These are phyloP conservation scores for Sphagnum tenellum DNA, from an alignment of 225 moss, liverwort and hornwort genomes.

Conservation along the genomic window DNA sequence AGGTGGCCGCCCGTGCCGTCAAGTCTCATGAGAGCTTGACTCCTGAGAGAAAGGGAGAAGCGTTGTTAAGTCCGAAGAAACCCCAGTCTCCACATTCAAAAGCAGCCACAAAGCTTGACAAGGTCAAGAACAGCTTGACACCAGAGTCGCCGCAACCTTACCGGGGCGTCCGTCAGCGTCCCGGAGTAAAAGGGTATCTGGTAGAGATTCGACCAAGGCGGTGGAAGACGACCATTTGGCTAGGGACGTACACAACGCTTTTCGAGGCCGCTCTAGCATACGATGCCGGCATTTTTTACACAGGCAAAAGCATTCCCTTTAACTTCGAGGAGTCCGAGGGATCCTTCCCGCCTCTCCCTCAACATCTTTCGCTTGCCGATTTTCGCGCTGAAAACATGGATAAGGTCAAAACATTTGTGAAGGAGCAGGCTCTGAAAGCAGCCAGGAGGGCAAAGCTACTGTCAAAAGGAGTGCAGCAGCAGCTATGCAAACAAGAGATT, in stretches of 20 bases:
- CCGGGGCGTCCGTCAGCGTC: neutral
- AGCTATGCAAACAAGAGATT: neutral
- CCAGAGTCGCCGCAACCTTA: neutral
- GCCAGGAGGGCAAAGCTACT: neutral
- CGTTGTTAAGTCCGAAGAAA: no score
- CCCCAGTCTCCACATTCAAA: no score
- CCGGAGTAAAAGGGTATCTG: slow-evolving; percentile 1
- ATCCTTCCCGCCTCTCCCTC: neutral
- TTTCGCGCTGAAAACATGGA: neutral
- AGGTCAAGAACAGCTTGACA: neutral
- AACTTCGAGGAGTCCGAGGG: neutral
- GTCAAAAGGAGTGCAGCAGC: neutral
- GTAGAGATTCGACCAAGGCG: slow-evolving; percentile 2
- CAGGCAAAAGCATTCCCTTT: neutral
- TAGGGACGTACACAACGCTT: neutral
- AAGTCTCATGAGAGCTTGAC: neutral
- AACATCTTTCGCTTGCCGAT: neutral
- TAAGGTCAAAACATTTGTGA: neutral
- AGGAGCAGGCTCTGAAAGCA: neutral
- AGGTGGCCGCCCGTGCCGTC: neutral
- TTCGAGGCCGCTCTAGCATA: neutral
- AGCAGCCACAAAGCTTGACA: neutral
- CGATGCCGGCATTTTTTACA: slow-evolving; percentile 2
- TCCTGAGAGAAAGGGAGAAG: neutral
- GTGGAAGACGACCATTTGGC: slow-evolving; percentile 4